A percentile compares a stretch with the other conserved stretches of the same genome.
Evolutionary conservation across 768 basidiomycete genomes (phyloP).

Genomic region (Boletellus ananiceps): DNA sequence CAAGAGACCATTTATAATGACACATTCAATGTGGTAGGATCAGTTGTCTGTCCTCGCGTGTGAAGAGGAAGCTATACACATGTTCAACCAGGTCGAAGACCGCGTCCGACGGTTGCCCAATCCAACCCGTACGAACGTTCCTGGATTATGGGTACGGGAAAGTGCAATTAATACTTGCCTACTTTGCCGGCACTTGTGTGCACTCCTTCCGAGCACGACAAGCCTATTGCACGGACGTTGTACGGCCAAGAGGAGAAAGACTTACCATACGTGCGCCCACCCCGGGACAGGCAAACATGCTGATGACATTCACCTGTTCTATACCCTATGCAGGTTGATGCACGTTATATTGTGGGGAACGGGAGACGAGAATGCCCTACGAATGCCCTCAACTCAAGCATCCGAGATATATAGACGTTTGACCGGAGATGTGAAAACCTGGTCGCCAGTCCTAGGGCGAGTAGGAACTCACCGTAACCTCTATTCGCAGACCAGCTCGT

Average conservation of each 20-base stretch:
- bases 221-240: not conserved
- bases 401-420: not conserved
- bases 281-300: not conserved
- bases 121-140: too few species aligned
- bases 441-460: too few species aligned
- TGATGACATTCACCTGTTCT: too few species aligned
- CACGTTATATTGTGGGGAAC: not conserved
- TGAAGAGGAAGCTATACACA: too few species aligned
- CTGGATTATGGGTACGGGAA: not conserved
- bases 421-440: not conserved
- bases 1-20: slow-evolving; percentile 15
- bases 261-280: not conserved
- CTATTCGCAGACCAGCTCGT: too few species aligned
- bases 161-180: not conserved
- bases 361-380: not conserved
- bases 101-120: too few species aligned
- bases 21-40: slow-evolving; percentile 1
- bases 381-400: not conserved
- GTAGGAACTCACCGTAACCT: too few species aligned
- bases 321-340: not conserved
- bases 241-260: not conserved
- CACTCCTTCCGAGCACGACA: not conserved
- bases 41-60: too few species aligned
- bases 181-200: not conserved
- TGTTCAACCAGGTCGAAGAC: not conserved